Evolutionary conservation across 2,329 filamentous ascomycete genomes (phyloP).

Genomic region (Colletotrichum siamense): DNA sequence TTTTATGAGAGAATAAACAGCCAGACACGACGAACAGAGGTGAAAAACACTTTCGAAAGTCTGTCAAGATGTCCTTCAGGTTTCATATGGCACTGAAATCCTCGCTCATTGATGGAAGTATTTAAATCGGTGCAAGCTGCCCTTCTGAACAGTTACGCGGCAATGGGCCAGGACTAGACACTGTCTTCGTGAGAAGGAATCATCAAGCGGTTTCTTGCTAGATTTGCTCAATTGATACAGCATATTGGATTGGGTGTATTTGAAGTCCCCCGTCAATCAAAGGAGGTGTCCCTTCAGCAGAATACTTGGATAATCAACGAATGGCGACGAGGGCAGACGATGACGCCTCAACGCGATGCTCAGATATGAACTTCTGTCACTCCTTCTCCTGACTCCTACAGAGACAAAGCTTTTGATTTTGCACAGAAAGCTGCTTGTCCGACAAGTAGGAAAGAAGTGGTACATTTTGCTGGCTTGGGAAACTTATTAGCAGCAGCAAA

Average conservation of each 20-base stretch:
- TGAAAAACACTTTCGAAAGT: too few relatives aligned
- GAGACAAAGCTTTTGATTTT: too few relatives aligned
- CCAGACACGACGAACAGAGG: too few relatives aligned
- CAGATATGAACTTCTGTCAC: background rate
- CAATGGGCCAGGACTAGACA: too few relatives aligned
- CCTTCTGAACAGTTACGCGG: too few relatives aligned
- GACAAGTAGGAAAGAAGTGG: accelerated
- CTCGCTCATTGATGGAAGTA: too few relatives aligned
- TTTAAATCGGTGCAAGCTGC: too few relatives aligned
- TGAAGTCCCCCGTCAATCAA: background rate
- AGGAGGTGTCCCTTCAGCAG: accelerated
- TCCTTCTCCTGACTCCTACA: accelerated
- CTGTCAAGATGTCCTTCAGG: too few relatives aligned
- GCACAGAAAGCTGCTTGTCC: too few relatives aligned
- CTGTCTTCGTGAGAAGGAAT: background rate
- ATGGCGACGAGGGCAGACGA: accelerated
- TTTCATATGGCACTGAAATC: too few relatives aligned
- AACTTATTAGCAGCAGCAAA: accelerated
- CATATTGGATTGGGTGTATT: background rate
- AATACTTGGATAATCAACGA: background rate
- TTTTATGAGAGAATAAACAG: too few relatives aligned
- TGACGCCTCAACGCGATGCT: background rate
- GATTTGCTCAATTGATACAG: background rate
- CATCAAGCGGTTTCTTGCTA: accelerated
- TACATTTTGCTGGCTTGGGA: background rate